Percentiles rank a stretch among this genome's conserved stretches.
Conservation (phyloP, 805 yeast genomes). For the Starmerella cellae region DNA sequence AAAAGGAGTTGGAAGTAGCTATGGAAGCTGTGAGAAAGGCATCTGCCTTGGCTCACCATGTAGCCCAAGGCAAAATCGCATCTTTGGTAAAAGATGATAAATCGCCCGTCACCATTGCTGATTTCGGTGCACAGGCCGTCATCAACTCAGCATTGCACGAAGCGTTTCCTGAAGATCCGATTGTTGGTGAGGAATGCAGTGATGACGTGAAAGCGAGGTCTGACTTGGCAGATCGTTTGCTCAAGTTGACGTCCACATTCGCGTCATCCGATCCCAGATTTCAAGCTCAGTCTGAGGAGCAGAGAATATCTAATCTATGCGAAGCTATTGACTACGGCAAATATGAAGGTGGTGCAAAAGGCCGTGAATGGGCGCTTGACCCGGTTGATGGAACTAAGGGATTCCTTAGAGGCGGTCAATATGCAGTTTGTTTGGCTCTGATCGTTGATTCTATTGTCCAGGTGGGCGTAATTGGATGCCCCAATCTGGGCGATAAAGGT, state of each 20-base stretch:
- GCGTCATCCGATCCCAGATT: slow-evolving; percentile 28
- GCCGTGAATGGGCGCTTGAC: slow-evolving; percentile 93
- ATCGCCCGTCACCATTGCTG: slow-evolving; percentile 92
- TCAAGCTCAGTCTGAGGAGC: slow-evolving; percentile 16
- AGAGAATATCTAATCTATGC: slow-evolving; percentile 35
- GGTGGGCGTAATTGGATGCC: slow-evolving; percentile 93
- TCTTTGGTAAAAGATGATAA: slow-evolving; percentile 64
- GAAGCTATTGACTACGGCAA: slow-evolving; percentile 66
- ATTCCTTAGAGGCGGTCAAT: slow-evolving; percentile 88
- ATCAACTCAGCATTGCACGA: slow-evolving; percentile 68
- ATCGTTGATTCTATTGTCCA: slow-evolving; percentile 75
- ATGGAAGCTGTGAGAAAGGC: slow-evolving; percentile 86
- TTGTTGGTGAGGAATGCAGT: slow-evolving; percentile 93
- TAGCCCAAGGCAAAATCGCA: slow-evolving; percentile 24
- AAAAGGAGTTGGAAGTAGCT: slow-evolving; percentile 59
- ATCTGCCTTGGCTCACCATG: slow-evolving; percentile 55
- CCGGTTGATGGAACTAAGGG: slow-evolving; percentile 99
- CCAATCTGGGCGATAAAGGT: slow-evolving; percentile 63
- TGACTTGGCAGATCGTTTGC: slow-evolving; percentile 41
- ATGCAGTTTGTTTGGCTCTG: slow-evolving; percentile 87
- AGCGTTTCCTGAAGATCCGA: slow-evolving; percentile 70
- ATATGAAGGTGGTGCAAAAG: slow-evolving; percentile 61
- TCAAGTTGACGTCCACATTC: slow-evolving; percentile 43
- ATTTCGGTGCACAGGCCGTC: slow-evolving; percentile 90
- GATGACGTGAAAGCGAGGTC: slow-evolving; percentile 43